Evolutionary conservation across 2,329 filamentous ascomycete genomes (phyloP).

Genomic region (Chalara sp.): DNA sequence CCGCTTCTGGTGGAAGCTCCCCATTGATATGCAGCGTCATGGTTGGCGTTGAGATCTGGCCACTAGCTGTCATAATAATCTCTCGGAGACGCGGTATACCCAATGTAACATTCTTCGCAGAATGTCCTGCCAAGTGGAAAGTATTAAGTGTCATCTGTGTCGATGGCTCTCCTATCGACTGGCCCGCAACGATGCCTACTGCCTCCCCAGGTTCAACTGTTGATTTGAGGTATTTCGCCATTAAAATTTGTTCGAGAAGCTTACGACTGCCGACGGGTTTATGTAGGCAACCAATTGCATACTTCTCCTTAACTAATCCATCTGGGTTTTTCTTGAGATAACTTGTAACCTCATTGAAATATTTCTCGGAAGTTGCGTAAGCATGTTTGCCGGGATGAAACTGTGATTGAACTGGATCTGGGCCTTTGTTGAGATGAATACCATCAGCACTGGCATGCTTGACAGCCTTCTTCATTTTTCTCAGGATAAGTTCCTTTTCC

Average conservation of each 20-base stretch:
- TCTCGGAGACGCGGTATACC: conserved; percentile 96
- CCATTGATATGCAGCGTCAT: conserved; percentile 79
- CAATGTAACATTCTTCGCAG: conserved; percentile 95
- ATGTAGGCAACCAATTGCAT: conserved; percentile 22
- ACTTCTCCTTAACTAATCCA: conserved; percentile 46
- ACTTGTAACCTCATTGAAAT: conserved; percentile 63
- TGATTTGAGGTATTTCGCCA: conserved; percentile 88
- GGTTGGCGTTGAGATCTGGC: conserved; percentile 79
- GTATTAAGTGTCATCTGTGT: conserved; percentile 99
- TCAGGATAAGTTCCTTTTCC: conserved; percentile 52
- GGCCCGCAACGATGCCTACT: conserved; percentile 91
- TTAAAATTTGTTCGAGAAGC: conserved; percentile 64
- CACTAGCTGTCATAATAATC: conserved; percentile 95
- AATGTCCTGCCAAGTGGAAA: conserved; percentile 98
- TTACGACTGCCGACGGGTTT: conserved; percentile 31
- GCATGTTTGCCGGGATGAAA: conserved; percentile 72
- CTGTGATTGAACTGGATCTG: conserved; percentile 66
- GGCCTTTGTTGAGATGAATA: conserved; percentile 32
- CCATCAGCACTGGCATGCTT: conserved; percentile 59
- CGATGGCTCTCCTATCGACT: conserved; percentile 93
- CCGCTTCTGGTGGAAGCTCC: conserved; percentile 61
- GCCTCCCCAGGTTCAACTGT: conserved; percentile 93
- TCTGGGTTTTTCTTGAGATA: conserved; percentile 76
- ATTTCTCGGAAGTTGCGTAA: conserved; percentile 85
- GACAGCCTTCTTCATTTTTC: conserved; percentile 69